phyloP scores from a whole-genome alignment of 75 land plant species.

The Pinus tabuliformis region DNA sequence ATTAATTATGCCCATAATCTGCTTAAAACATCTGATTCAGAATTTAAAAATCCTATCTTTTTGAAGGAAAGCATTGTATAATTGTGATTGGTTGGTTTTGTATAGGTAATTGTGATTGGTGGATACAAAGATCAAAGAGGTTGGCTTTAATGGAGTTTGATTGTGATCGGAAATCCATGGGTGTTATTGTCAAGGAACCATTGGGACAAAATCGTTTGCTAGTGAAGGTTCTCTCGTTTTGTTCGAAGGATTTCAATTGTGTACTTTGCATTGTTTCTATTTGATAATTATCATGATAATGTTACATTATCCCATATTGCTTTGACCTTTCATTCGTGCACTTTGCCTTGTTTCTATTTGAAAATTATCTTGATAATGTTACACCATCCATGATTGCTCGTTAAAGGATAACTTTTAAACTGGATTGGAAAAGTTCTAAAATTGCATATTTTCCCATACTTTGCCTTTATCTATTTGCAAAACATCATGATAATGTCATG shows the following conservation, averaged over 20 bases:
- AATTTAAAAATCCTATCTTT: background rate
- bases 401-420: background rate
- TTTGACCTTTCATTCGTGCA: background rate
- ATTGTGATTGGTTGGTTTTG: background rate
- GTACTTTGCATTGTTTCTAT: background rate
- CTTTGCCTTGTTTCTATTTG: background rate
- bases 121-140: conserved; percentile 57
- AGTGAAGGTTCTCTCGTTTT: conserved; percentile 59
- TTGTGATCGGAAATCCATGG: conserved; percentile 81
- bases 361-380: background rate
- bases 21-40: background rate
- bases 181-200: conserved; percentile 59
- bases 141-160: conserved; percentile 88
- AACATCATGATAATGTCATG: too few relatives aligned
- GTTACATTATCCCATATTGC: background rate
- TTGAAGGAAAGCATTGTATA: too few relatives aligned
- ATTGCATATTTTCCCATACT: background rate
- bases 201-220: conserved; percentile 60
- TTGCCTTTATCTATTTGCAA: background rate
- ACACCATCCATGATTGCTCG: background rate
- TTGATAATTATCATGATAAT: background rate
- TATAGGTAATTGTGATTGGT: conserved; percentile 67
- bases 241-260: background rate
- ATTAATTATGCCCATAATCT: background rate
- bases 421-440: background rate